Conservation (phyloP, 2,329 filamentous ascomycete genomes). For the Aspergillus carbonarius region DNA sequence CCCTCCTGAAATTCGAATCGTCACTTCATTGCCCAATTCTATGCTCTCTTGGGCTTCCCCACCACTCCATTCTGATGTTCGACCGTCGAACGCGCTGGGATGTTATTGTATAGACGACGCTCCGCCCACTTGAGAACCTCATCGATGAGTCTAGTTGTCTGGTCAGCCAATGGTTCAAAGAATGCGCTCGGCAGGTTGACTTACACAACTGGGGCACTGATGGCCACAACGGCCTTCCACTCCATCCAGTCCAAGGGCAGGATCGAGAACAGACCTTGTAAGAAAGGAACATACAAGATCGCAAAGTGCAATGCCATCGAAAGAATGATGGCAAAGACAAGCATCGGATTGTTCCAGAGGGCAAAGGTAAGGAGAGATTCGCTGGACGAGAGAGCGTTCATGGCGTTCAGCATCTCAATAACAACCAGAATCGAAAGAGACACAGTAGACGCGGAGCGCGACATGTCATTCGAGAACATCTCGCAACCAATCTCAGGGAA, state of each 20-base stretch:
- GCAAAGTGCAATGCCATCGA: slow-evolving; percentile 96
- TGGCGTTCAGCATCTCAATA: slow-evolving; percentile 99
- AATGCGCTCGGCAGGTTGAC: slow-evolving; percentile 37
- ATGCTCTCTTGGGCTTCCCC: slow-evolving; percentile 39
- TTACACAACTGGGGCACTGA: slow-evolving; percentile 92
- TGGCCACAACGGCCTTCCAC: slow-evolving; percentile 86
- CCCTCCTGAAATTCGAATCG: slow-evolving; percentile 13
- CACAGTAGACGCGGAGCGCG: slow-evolving; percentile 87
- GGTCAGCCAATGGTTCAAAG: slow-evolving; percentile 17
- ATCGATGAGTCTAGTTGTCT: slow-evolving; percentile 65
- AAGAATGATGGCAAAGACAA: slow-evolving; percentile 88
- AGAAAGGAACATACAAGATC: slow-evolving; percentile 84
- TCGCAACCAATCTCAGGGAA: slow-evolving; percentile 88
- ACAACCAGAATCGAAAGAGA: slow-evolving; percentile 89
- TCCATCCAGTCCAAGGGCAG: slow-evolving; percentile 80
- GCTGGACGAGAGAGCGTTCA: slow-evolving; percentile 95
- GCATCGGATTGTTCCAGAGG: slow-evolving; percentile 98
- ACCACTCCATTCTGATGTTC: slow-evolving; percentile 31
- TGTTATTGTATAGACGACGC: slow-evolving; percentile 61
- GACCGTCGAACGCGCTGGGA: slow-evolving; percentile 16
- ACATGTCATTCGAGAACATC: slow-evolving; percentile 85
- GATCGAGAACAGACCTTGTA: slow-evolving; percentile 88
- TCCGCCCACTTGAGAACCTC: slow-evolving; percentile 80
- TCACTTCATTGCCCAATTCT: slow-evolving; percentile 20
- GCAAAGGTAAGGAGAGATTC: slow-evolving; percentile 91